Evolutionary conservation across 305 asterid genomes (phyloP), one percentile per base, ranked within the genome.

Genomic region (Rubia occidens): DNA sequence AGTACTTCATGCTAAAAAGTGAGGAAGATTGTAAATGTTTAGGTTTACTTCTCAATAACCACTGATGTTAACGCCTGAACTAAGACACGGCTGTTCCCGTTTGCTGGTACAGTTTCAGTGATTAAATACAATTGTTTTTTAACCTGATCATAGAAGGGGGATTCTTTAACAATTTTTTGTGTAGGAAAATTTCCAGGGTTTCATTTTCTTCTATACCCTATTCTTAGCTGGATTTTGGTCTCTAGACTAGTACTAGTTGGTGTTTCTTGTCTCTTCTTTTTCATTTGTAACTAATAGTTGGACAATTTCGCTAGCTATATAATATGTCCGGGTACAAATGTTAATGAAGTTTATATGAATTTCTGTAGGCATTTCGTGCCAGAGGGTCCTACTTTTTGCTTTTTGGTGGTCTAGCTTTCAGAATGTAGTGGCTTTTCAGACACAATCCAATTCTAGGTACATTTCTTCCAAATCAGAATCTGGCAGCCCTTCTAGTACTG

Each of bases 401-500:
- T 73, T 90, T 75, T 93, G 95, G 92, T 78, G 86, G 77, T 79
- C 80, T 75, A 80, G 84, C 86, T 84, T 83, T 66, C 81, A 75
- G 73, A 78, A 79, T 79, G 84, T 77, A 64, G 75, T 79, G 78
- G 80, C 94, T 69, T 77, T 78, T 68, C 81, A 74, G 78, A 67
- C 74, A 43, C 77, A 67, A 26, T 68, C 82, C 4, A 83, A 78
- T 70, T 59, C 82, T 64, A 75, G 68, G 37, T 85, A 79, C 39
- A 66, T 81, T 51, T 79, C 85, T 70, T 78, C 87, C 68, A 71
- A 80, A 43, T 82, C 94, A 68, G 72, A 78, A 64, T 84, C 81
- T 68, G 86, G 91, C 67, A 87, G 83, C 79, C 85, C 96, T 64
- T 94, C 96, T 21, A 80, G 76, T 73, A 85, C 74, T 66, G 95